Evolutionary conservation across 163 green algal species (phyloP).

Genomic region (Chlamydomonas reinhardtii): DNA sequence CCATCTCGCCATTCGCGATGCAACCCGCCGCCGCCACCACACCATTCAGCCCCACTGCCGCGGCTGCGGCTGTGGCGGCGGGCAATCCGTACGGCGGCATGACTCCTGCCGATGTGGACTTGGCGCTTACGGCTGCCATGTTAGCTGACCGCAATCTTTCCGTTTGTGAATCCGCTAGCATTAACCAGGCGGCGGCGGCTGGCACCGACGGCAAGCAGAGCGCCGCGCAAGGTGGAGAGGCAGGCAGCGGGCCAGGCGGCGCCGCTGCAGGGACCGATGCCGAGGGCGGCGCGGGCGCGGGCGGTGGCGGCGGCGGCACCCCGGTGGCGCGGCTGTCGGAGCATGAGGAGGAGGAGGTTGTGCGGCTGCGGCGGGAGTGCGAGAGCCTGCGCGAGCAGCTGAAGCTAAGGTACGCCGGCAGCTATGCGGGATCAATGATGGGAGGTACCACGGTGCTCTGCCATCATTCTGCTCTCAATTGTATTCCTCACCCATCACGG

Average conservation of each 20-base stretch:
- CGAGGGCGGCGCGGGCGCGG: background rate
- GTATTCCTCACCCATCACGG: no score
- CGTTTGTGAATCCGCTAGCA: slow-evolving; percentile 23
- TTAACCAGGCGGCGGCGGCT: background rate
- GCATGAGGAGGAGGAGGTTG: slow-evolving; percentile 36
- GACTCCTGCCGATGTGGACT: slow-evolving; percentile 12
- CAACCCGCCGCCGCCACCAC: background rate
- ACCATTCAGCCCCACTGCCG: background rate
- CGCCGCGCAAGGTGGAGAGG: background rate
- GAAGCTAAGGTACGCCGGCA: slow-evolving; percentile 16
- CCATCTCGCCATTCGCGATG: background rate
- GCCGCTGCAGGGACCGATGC: background rate
- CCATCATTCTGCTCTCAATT: no score
- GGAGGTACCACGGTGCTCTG: no score
- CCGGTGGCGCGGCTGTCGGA: background rate
- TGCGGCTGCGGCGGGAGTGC: slow-evolving; percentile 17
- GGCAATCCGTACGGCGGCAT: slow-evolving; percentile 13
- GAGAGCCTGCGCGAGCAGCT: slow-evolving; percentile 29
- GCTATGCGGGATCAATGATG: no score
- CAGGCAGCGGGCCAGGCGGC: background rate
- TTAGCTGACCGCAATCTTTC: slow-evolving; percentile 28
- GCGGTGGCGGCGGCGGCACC: background rate
- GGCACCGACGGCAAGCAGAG: background rate
- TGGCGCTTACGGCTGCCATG: slow-evolving; percentile 11
- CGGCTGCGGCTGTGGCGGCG: no score